These are phyloP conservation scores for Exutisphaerella laricina DNA, from an alignment of 2,329 filamentous ascomycete species.

Conservation along the genomic window DNA sequence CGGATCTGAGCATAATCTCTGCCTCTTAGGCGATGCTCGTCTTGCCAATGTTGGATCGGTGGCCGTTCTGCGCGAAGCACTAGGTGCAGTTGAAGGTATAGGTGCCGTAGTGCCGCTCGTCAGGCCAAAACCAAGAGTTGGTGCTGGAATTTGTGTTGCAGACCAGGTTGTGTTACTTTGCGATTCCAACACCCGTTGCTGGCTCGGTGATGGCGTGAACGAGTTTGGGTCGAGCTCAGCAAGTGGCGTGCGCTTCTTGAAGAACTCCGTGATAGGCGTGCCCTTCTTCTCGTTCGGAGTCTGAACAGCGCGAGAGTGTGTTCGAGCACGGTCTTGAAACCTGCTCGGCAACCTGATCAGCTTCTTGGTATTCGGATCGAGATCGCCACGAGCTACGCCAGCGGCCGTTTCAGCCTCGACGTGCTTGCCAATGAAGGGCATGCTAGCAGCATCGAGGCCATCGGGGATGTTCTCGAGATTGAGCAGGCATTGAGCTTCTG, in stretches of 20 bases:
- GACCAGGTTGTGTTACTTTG: constrained; percentile 53
- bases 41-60: constrained; percentile 30
- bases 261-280: constrained; percentile 59
- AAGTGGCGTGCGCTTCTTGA: constrained; percentile 59
- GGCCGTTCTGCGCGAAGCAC: constrained; percentile 37
- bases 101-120: constrained; percentile 22
- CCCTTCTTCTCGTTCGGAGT: constrained; percentile 53
- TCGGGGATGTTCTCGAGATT: constrained; percentile 64
- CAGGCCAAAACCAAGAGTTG: constrained; percentile 15
- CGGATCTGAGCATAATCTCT: constrained; percentile 39
- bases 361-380: constrained; percentile 85
- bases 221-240: constrained; percentile 63
- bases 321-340: constrained; percentile 26
- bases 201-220: constrained; percentile 61
- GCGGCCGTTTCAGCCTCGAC: constrained; percentile 56
- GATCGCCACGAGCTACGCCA: constrained; percentile 71
- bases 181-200: constrained; percentile 53
- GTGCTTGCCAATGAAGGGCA: constrained; percentile 72
- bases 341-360: constrained; percentile 43
- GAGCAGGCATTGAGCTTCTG: constrained; percentile 62
- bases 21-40: constrained; percentile 20
- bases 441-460: constrained; percentile 59
- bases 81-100: constrained; percentile 38
- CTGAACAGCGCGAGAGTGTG: constrained; percentile 20
- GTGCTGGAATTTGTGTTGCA: constrained; percentile 43